Conservation (phyloP, 768 basidiomycete species). For the Lentinula raphanica region DNA sequence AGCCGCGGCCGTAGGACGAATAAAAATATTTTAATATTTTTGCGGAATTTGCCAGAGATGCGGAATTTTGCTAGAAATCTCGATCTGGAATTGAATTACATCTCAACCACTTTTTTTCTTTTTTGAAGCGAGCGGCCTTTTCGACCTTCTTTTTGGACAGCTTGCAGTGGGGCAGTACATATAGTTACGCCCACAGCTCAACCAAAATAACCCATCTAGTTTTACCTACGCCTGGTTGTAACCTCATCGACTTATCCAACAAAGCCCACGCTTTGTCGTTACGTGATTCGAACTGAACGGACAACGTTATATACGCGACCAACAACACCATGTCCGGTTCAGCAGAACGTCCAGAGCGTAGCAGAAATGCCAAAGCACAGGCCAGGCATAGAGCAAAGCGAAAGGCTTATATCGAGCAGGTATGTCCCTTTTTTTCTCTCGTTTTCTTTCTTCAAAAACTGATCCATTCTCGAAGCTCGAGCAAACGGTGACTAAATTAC, state of each 20-base stretch:
- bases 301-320: constrained; percentile 1
- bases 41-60: neutral
- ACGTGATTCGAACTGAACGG: constrained; percentile 1
- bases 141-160: neutral
- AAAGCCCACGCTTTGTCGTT: neutral
- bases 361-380: constrained; percentile 85
- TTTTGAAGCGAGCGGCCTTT: neutral
- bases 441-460: constrained; percentile 11
- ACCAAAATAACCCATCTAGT: neutral
- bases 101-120: neutral
- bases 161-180: neutral
- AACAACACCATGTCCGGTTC: neutral
- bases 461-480: constrained; percentile 51
- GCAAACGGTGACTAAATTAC: constrained; percentile 80
- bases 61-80: neutral
- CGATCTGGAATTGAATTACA: neutral
- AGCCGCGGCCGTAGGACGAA: neutral
- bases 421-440: constrained; percentile 17
- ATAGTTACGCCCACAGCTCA: neutral
- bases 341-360: constrained; percentile 70
- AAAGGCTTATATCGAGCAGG: constrained; percentile 91
- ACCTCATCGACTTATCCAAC: neutral
- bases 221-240: neutral
- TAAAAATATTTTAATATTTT: neutral
- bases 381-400: constrained; percentile 87